Evolutionary conservation across 2,329 filamentous ascomycete species (phyloP), one percentile per base, ranked within the genome.

Genomic region (Colletotrichum sp.): DNA sequence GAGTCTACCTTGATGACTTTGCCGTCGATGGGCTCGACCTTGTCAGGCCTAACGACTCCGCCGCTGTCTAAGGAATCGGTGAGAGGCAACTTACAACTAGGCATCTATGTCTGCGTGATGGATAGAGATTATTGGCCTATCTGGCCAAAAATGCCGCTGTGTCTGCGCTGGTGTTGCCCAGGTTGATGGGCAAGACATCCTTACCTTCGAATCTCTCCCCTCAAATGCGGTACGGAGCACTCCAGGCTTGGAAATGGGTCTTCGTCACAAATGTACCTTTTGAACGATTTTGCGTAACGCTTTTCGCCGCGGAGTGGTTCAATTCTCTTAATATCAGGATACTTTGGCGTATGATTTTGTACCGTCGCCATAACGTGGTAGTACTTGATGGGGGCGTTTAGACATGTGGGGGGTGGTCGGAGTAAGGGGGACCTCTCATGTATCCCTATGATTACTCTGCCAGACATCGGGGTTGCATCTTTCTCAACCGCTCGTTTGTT

Each of bases 101-200:
- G 6, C 80, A 79, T 8, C 86, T 86, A 3, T 83, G 82, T 0
- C 84, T 83, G 63, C 87, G 86, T 10, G 86, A 86, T n/a, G 86
- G 78, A 79, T 86, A 88, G 6, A 88, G 81, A 36, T 86, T 84
- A 12, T 81, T 79, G 3, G 85, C 86, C 8, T 83, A 78, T 0
- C 81, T 81, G 1, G 82, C 78, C 6, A 88, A 81, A 12, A 81
- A 80, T 8, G 84, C 81, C 12, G 84, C 81, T 4, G 84, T 80
- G 70, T 87, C 85, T 16, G 81, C 82, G 0, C 82, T 80, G 2
- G 84, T 87, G 70, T 84, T 86, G 12, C 85, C 85, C 32, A 88
- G 78, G 8, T 87, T 87, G 7, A 89, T 80, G 0, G 89, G 80
- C 1, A 89, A 68, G 3, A 89, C 85, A 9, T 80, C 85, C 77